phyloP scores from a whole-genome alignment of 2,329 filamentous ascomycete species.

The Trichoderma sp. region DNA sequence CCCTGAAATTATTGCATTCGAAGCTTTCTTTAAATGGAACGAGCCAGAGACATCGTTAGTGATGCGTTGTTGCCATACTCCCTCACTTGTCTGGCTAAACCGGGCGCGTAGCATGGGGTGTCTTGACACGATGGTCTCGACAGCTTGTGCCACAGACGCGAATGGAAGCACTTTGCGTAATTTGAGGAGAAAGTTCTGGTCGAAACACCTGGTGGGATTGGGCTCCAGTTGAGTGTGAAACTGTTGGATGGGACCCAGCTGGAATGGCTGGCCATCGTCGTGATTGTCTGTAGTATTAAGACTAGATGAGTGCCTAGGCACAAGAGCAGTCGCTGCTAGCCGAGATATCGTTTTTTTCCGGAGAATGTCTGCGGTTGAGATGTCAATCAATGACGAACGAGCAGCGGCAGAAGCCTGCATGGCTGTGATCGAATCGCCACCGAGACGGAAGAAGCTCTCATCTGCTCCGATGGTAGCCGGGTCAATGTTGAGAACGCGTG shows the following conservation, averaged over 20 bases:
- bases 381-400: no score
- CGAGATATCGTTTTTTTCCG: no score
- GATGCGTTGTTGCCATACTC: not conserved
- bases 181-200: conserved; percentile 18
- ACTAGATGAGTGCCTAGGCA: no score
- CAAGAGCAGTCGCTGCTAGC: no score
- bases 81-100: not conserved
- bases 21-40: not conserved
- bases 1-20: no score
- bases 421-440: conserved; percentile 50
- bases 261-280: no score
- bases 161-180: not conserved
- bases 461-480: conserved; percentile 39
- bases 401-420: conserved; percentile 38
- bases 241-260: no score
- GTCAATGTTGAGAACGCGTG: conserved; percentile 36
- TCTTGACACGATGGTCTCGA: not conserved
- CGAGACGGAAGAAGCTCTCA: conserved; percentile 51
- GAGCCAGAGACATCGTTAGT: not conserved
- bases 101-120: conserved; percentile 5
- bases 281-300: no score
- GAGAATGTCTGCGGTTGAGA: no score
- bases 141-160: not conserved
- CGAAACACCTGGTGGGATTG: not conserved
- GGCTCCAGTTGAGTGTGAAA: not conserved